phyloP scores from a whole-genome alignment of 192 early-diverging fungal species.

The Umbelopsis vinacea region DNA sequence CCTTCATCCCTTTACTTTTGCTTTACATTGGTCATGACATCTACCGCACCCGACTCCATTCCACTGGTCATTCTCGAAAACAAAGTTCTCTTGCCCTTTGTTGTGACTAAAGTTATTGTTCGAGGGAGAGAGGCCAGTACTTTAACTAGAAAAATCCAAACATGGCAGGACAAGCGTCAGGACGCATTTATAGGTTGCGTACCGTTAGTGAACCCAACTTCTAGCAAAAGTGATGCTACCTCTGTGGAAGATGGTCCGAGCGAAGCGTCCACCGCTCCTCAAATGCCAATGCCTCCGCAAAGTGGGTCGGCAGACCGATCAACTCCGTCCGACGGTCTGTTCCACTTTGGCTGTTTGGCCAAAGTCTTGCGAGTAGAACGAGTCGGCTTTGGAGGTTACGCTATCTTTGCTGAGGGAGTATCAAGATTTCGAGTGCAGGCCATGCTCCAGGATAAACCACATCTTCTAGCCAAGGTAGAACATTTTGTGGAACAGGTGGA shows the following conservation, averaged over 20 bases:
- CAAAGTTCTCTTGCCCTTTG: slow-evolving; percentile 67
- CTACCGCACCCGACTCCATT: slow-evolving; percentile 47
- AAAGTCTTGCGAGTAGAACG: slow-evolving; percentile 61
- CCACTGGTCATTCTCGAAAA: slow-evolving; percentile 55
- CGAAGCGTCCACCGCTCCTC: slow-evolving; percentile 25
- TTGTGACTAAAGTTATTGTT: slow-evolving; percentile 64
- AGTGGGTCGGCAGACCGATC: background rate
- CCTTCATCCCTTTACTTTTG: background rate
- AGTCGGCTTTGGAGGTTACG: slow-evolving; percentile 61
- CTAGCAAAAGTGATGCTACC: background rate
- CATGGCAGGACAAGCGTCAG: slow-evolving; percentile 44
- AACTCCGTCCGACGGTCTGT: slow-evolving; percentile 30
- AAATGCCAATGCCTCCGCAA: slow-evolving; percentile 26
- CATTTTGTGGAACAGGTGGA: slow-evolving; percentile 42
- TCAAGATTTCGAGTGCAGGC: slow-evolving; percentile 59
- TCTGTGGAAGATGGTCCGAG: background rate
- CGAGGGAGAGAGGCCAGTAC: slow-evolving; percentile 55
- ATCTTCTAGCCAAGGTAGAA: slow-evolving; percentile 58
- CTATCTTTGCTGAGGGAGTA: slow-evolving; percentile 69
- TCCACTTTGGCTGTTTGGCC: slow-evolving; percentile 52
- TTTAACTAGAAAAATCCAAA: slow-evolving; percentile 53
- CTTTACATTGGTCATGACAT: slow-evolving; percentile 27
- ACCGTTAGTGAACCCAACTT: slow-evolving; percentile 25
- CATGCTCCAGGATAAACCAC: slow-evolving; percentile 48
- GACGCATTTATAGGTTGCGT: slow-evolving; percentile 49